A percentile compares a stretch with the other conserved stretches of the same genome.
phyloP scores from a whole-genome alignment of 2,329 filamentous ascomycete genomes.

The Graphilbum sp. region DNA sequence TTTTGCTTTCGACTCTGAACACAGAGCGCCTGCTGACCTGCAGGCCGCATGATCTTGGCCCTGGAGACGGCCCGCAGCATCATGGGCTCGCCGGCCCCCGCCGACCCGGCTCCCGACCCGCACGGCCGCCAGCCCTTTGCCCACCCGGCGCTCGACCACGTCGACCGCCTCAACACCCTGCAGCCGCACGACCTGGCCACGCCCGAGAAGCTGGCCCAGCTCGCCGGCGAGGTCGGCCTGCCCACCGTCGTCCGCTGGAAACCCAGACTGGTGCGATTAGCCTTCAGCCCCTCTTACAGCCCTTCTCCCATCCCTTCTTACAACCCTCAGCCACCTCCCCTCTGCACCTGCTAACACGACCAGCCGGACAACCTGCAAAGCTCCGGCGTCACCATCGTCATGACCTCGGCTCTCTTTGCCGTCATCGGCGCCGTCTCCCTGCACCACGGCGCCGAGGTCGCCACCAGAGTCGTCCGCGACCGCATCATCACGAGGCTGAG shows the following conservation, averaged over 20 bases:
- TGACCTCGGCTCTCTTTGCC: slow-evolving; percentile 65
- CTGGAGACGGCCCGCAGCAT: slow-evolving; percentile 13
- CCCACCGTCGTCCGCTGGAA: slow-evolving; percentile 65
- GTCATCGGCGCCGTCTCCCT: slow-evolving; percentile 82
- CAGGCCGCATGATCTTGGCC: slow-evolving; percentile 14
- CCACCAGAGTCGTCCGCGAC: slow-evolving; percentile 59
- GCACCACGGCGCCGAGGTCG: slow-evolving; percentile 66
- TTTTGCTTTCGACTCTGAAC: too few relatives aligned
- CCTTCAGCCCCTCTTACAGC: too few relatives aligned
- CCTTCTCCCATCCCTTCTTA: too few relatives aligned
- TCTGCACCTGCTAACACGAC: slow-evolving; percentile 1
- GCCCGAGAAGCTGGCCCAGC: slow-evolving; percentile 45
- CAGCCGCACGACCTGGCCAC: slow-evolving; percentile 46
- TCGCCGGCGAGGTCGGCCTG: slow-evolving; percentile 58
- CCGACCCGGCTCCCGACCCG: slow-evolving; percentile 8
- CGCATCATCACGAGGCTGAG: slow-evolving; percentile 43
- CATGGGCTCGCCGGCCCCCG: slow-evolving; percentile 8
- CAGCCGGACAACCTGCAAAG: slow-evolving; percentile 48
- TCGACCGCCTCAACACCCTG: slow-evolving; percentile 51
- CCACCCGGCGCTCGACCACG: slow-evolving; percentile 53
- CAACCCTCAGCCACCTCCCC: too few relatives aligned
- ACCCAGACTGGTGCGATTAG: slow-evolving; percentile 68
- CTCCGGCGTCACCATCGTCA: slow-evolving; percentile 60
- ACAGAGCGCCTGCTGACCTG: too few relatives aligned
- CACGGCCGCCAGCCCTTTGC: slow-evolving; percentile 47